Conservation (phyloP, 495 filamentous ascomycete genomes). For the Podospora bellae-mahoneyi region DNA sequence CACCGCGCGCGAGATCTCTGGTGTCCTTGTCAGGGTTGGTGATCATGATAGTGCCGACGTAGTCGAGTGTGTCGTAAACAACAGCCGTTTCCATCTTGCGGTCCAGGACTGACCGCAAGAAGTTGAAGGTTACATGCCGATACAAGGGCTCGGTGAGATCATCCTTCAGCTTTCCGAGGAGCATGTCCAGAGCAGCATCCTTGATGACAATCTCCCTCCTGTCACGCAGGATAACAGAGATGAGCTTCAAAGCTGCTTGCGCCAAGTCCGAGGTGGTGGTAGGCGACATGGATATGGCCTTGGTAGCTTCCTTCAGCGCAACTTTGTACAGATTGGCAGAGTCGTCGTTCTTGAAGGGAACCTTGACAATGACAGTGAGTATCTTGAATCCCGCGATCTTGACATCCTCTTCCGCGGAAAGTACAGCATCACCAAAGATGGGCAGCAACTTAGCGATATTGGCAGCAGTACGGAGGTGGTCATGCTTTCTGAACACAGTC, state of each 20-base stretch:
- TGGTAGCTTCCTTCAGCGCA: slow-evolving; percentile 76
- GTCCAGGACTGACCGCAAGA: slow-evolving; percentile 78
- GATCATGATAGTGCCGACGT: slow-evolving; percentile 89
- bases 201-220: slow-evolving; percentile 68
- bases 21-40: slow-evolving; percentile 86
- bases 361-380: slow-evolving; percentile 78
- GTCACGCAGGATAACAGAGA: slow-evolving; percentile 81
- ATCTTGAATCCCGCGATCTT: slow-evolving; percentile 79
- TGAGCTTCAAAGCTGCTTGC: slow-evolving; percentile 81
- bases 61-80: slow-evolving; percentile 87
- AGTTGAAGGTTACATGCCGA: slow-evolving; percentile 89
- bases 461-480: slow-evolving; percentile 67
- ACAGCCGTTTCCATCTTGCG: slow-evolving; percentile 80
- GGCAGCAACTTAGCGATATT: slow-evolving; percentile 84
- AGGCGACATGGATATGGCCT: slow-evolving; percentile 56
- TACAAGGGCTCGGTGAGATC: slow-evolving; percentile 90
- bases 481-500: slow-evolving; percentile 74
- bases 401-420: slow-evolving; percentile 83
- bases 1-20: slow-evolving; percentile 79
- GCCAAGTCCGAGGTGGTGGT: slow-evolving; percentile 76
- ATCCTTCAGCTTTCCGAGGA: slow-evolving; percentile 78
- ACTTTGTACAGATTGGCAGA: slow-evolving; percentile 74
- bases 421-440: slow-evolving; percentile 79
- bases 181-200: slow-evolving; percentile 75
- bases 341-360: slow-evolving; percentile 70